Conservation (phyloP, 805 yeast genomes). For the Hanseniaspora thailandica region DNA sequence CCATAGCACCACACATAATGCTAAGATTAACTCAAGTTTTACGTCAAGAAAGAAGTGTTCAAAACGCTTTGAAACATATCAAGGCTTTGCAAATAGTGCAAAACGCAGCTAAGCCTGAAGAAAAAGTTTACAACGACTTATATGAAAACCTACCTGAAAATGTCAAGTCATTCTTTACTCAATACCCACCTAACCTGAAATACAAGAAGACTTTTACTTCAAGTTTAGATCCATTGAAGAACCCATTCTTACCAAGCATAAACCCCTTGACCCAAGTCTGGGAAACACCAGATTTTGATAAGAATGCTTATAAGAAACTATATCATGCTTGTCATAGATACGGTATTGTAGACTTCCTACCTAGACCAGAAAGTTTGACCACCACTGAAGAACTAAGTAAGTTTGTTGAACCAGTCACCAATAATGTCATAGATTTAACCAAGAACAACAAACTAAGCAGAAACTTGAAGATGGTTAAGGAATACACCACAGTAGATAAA, state of each 20-base stretch:
- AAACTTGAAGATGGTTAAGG: conserved; percentile 39
- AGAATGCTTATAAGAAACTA: conserved; percentile 71
- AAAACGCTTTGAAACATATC: conserved; percentile 9
- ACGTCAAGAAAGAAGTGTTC: not conserved
- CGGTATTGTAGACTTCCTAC: conserved; percentile 71
- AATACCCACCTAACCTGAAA: conserved; percentile 64
- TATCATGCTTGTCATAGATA: conserved; percentile 70
- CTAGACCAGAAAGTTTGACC: conserved; percentile 25
- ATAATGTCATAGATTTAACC: conserved; percentile 60
- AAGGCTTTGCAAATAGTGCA: conserved; percentile 6
- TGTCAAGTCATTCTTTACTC: conserved; percentile 62
- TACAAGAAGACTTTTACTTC: conserved; percentile 56
- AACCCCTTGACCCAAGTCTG: conserved; percentile 70
- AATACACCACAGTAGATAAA: not conserved
- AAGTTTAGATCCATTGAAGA: conserved; percentile 57
- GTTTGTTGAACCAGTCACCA: conserved; percentile 71
- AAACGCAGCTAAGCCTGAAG: not conserved
- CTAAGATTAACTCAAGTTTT: not conserved
- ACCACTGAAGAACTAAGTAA: conserved; percentile 33
- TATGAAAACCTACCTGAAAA: conserved; percentile 56
- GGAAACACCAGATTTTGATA: conserved; percentile 67
- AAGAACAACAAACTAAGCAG: conserved; percentile 62
- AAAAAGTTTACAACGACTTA: conserved; percentile 19
- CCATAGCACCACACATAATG: too few species aligned
- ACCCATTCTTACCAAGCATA: conserved; percentile 77